Base-by-base conservation (phyloP, 2,329 filamentous ascomycete genomes). In the Teratosphaeria viscida region DNA sequence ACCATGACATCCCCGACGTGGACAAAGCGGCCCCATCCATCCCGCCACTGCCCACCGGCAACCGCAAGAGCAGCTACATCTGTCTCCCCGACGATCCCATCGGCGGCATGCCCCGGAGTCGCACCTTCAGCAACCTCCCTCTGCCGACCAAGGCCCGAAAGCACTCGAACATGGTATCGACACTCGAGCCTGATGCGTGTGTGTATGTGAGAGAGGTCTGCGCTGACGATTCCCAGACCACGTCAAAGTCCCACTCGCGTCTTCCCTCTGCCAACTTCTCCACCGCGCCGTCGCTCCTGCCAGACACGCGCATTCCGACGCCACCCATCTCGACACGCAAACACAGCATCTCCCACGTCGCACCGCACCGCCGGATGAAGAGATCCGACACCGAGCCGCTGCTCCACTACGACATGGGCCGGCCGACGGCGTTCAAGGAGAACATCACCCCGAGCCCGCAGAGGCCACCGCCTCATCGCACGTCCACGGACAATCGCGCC, bases 101-200 rank as follows among this genome's bases (percentile, higher is more conserved):
- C 55, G 67, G 66, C 2, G 67, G 68, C 14, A 68, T 74, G 65
- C 70, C 71, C 32, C 65, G 69, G 54, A 73, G 71, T 60, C 64
- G 67, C 29, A 73, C 72, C 7, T 71, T 73, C 59, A 72, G 71
- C 62, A 72, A 73, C 57, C 63, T 74, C 19, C 67, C 70, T 5
- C 49, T 71, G n/a, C 69, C 70, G 1, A 64, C 63, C 11, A 62
- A 65, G 55, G 60, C 60, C 12, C 64, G 65, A 60, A 60, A 61
- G n/a, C 3, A 6, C 6, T 58, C 61, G 6, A 43, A 59, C 19
- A 65, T 68, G 10, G 62, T 54, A 54, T 32, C 19, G 12, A 7
- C 3, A 14, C 19, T 27, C n/a, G 16, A 5, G 52, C 19, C 12
- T 29, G 27, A 32, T 23, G 16, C 16, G 27, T n/a, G 19, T 19